Base-by-base conservation (phyloP, 129 eudicot species). In the Tanacetum coccineum region DNA sequence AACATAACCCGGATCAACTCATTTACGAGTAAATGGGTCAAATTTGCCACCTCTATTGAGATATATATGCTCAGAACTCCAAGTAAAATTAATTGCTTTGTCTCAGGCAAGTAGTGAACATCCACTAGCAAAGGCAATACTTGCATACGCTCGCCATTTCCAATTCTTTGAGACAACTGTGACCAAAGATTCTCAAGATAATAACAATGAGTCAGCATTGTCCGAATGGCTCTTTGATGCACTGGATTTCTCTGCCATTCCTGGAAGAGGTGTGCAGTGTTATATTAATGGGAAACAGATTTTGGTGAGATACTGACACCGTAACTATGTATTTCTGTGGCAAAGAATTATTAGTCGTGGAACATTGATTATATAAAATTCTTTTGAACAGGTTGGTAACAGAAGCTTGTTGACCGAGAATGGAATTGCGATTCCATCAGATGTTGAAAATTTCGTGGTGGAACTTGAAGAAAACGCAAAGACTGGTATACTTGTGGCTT, bases 241-340 rank as follows among this genome's bases (percentile, higher is more conserved):
- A 2, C 68, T 81, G 13, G 94, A 81, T 61, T 94, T 94, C 70
- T 57, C 73, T 61, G 97, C 93, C 21, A 68, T 94, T 70, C 99
- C 99, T 51, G 99, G 99, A 65, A 86, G 85, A 74, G 99, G 99
- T 36, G 81, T 94, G 68, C 88, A 79, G 52, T 94, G 99, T 85
- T 74, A 64, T 64, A 75, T 89, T 39, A 53, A 81, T 6, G 93
- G 86, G 55, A 89, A 89, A 67, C 72, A 60, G 71, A 77, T 89
- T 73, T 67, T 94, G 99, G 97, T 93, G 52, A 82, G 93, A 75
- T 66, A 40, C 60, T 55, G 39, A 45, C 25, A 67, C 30, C 4
- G 9, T 47, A 62, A 47, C 70, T 51, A 20, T 10, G 2, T 49
- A 13, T 45, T 49, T 62, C n/a, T 42, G 51, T 42, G 74, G 14